These are phyloP conservation scores for Glycyrrhiza uralensis DNA, from an alignment of 306 rosid species.

Conservation along the genomic window DNA sequence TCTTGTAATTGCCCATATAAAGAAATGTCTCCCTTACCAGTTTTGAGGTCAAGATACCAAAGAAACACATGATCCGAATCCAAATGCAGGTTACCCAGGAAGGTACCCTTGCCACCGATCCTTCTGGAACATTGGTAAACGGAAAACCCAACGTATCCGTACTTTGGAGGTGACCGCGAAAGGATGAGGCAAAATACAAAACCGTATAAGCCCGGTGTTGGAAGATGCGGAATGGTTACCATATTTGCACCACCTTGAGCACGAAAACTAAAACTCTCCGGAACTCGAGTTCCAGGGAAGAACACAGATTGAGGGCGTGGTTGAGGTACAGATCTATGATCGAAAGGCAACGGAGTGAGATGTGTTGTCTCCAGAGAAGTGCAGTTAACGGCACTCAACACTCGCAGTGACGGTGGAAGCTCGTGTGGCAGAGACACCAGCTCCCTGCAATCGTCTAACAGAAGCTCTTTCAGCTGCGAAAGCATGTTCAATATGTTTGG, in stretches of 20 bases:
- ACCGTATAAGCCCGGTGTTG: not conserved
- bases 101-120: not conserved
- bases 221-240: not conserved
- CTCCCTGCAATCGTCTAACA: not conserved
- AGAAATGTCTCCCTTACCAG: not conserved
- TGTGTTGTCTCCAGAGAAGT: not conserved
- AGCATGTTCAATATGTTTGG: not conserved
- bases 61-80: not conserved
- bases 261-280: not conserved
- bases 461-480: not conserved
- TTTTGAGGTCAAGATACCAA: not conserved
- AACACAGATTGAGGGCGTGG: not conserved
- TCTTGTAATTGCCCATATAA: not conserved
- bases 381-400: slow-evolving; percentile 13
- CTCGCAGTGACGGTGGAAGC: not conserved
- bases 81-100: not conserved
- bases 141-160: not conserved
- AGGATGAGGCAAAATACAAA: not conserved
- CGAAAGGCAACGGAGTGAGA: not conserved
- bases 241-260: not conserved
- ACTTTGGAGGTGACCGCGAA: not conserved
- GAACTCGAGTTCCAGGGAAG: not conserved
- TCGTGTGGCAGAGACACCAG: not conserved
- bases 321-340: not conserved
- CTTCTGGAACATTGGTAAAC: not conserved